Conservation (phyloP, 1,139 yeast species). For the Debaryomyces psychrophilus region DNA sequence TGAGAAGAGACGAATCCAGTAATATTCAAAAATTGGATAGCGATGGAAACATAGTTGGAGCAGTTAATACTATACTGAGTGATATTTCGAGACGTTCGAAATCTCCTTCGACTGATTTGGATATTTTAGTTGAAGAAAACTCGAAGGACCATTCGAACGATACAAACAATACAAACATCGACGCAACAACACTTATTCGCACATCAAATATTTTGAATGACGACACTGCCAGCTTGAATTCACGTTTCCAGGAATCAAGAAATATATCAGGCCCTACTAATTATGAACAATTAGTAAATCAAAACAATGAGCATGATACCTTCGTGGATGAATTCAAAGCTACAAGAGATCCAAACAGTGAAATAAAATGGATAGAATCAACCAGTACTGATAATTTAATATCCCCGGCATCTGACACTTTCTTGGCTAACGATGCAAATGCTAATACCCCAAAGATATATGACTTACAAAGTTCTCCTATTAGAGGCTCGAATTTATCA, state of each 20-base stretch:
- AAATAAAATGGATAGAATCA: slow-evolving; percentile 30
- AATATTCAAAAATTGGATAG: slow-evolving; percentile 57
- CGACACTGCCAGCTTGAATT: slow-evolving; percentile 28
- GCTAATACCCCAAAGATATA: slow-evolving; percentile 14
- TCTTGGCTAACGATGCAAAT: slow-evolving; percentile 14
- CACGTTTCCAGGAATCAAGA: slow-evolving; percentile 22
- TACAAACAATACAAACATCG: slow-evolving; percentile 1
- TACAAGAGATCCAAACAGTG: slow-evolving; percentile 29
- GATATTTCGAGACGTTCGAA: slow-evolving; percentile 21
- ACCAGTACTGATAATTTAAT: slow-evolving; percentile 14
- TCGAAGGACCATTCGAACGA: slow-evolving; percentile 25
- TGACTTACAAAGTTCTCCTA: slow-evolving; percentile 12
- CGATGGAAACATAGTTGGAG: slow-evolving; percentile 53
- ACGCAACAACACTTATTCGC: slow-evolving; percentile 4
- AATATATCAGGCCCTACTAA: slow-evolving; percentile 24
- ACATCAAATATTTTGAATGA: slow-evolving; percentile 9
- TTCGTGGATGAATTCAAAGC: slow-evolving; percentile 34
- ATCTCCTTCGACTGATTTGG: slow-evolving; percentile 34
- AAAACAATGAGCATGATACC: slow-evolving; percentile 3
- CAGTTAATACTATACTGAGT: slow-evolving; percentile 8
- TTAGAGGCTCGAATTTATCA: slow-evolving; percentile 22
- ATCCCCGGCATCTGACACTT: slow-evolving; percentile 22
- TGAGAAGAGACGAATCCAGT: slow-evolving; percentile 41
- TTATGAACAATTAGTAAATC: slow-evolving; percentile 16
- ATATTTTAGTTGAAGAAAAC: slow-evolving; percentile 37